A percentile compares a stretch with the other conserved stretches of the same genome.
These are phyloP conservation scores for Helicosporidium sp. DNA, from an alignment of 139 green algal genomes.

Conservation along the genomic window DNA sequence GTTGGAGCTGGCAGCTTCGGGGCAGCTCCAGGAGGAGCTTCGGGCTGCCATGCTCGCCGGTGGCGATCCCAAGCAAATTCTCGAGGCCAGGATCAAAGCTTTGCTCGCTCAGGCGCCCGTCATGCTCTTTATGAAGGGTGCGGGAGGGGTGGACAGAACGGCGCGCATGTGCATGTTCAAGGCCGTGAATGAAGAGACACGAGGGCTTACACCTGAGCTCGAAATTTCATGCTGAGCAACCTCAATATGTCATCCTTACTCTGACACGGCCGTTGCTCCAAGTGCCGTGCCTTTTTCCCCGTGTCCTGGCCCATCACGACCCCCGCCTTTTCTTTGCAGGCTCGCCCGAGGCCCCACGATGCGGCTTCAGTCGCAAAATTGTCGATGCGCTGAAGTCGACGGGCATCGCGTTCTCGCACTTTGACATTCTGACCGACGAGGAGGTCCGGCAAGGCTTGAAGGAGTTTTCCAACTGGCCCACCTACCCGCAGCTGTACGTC, in stretches of 20 bases:
- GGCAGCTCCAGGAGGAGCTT: constrained; percentile 14
- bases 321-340: no score
- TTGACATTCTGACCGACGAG: constrained; percentile 79
- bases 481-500: constrained; percentile 73
- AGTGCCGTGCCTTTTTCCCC: not conserved
- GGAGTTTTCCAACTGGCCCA: constrained; percentile 30
- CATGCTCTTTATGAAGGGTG: not conserved
- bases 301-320: no score
- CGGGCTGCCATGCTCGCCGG: no score
- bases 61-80: no score
- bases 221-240: no score
- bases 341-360: constrained; percentile 45
- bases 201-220: no score
- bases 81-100: no score
- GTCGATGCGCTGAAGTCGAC: constrained; percentile 35
- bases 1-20: constrained; percentile 34
- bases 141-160: no score
- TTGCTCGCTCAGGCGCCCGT: no score
- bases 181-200: no score
- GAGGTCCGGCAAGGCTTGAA: constrained; percentile 58
- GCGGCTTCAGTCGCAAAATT: constrained; percentile 69
- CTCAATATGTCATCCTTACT: constrained; percentile 9
- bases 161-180: no score
- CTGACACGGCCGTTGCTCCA: no score
- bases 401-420: constrained; percentile 36